phyloP scores from a whole-genome alignment of 2,329 filamentous ascomycete species.

The Colletotrichum lini region DNA sequence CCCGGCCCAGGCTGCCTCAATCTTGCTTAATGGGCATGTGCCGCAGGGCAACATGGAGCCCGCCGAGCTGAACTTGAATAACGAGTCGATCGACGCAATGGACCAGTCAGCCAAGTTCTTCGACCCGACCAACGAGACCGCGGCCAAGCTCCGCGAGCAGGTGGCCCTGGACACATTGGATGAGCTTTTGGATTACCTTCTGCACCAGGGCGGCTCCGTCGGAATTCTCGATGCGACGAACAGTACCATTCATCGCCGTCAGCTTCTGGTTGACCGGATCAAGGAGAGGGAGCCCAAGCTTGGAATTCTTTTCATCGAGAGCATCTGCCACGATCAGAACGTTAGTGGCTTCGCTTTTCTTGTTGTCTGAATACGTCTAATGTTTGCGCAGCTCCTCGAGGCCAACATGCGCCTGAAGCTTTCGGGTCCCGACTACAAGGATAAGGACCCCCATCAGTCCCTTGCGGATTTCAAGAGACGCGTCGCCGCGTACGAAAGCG shows the following conservation, averaged over 20 bases:
- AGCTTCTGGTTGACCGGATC: slow-evolving; percentile 87
- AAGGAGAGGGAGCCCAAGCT: slow-evolving; percentile 87
- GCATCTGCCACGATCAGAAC: slow-evolving; percentile 87
- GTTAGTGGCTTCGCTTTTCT: slow-evolving; percentile 51
- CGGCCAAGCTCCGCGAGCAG: slow-evolving; percentile 88
- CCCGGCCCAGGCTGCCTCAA: slow-evolving; percentile 69
- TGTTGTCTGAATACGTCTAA: slow-evolving; percentile 26
- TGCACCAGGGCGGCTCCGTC: slow-evolving; percentile 86
- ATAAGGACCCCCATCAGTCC: slow-evolving; percentile 89
- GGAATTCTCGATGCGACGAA: slow-evolving; percentile 98
- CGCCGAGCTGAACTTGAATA: slow-evolving; percentile 53
- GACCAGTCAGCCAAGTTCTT: slow-evolving; percentile 97
- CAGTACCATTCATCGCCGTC: slow-evolving; percentile 88
- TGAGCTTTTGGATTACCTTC: slow-evolving; percentile 90
- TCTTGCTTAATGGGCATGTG: slow-evolving; percentile 69
- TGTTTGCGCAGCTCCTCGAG: slow-evolving; percentile 78
- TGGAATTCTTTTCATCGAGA: slow-evolving; percentile 95
- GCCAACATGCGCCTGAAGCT: slow-evolving; percentile 98
- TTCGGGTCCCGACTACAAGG: slow-evolving; percentile 94
- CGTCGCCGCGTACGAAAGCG: slow-evolving; percentile 93
- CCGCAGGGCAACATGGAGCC: slow-evolving; percentile 58
- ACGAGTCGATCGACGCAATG: slow-evolving; percentile 64
- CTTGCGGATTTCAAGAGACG: slow-evolving; percentile 93
- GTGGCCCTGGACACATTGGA: slow-evolving; percentile 93
- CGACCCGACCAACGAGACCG: slow-evolving; percentile 87